Conservation (phyloP, 371 early-diverging fungal species). For the Mucor indicus region DNA sequence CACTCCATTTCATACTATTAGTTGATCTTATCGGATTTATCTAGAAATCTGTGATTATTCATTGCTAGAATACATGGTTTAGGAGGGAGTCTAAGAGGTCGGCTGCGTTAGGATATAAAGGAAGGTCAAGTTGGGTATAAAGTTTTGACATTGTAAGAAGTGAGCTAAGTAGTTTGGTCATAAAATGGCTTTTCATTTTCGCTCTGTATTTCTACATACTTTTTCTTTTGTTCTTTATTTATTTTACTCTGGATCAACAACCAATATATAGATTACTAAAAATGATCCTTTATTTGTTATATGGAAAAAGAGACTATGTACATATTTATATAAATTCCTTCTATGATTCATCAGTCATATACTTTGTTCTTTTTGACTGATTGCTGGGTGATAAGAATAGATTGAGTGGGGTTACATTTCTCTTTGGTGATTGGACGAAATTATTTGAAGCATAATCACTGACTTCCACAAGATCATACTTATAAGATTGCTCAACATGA, state of each 20-base stretch:
- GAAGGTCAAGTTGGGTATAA: constrained; percentile 14
- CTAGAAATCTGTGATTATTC: constrained; percentile 1
- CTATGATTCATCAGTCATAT: constrained; percentile 4
- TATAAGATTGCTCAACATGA: constrained; percentile 9
- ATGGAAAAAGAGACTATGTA: background rate
- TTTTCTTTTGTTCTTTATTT: background rate
- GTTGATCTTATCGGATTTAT: constrained; percentile 1
- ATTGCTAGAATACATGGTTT: constrained; percentile 6
- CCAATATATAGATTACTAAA: constrained; percentile 5
- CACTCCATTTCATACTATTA: background rate
- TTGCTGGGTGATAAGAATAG: constrained; percentile 9
- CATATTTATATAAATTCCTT: constrained; percentile 1
- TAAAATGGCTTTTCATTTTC: constrained; percentile 6
- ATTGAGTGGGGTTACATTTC: constrained; percentile 8
- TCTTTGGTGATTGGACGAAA: constrained; percentile 3
- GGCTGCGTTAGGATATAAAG: constrained; percentile 13
- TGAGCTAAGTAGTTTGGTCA: constrained; percentile 11
- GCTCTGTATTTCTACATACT: constrained; percentile 1
- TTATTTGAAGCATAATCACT: background rate
- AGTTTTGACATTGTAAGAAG: constrained; percentile 9
- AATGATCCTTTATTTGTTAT: constrained; percentile 4
- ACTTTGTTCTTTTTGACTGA: constrained; percentile 14
- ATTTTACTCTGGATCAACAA: constrained; percentile 2
- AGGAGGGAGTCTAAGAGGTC: constrained; percentile 12
- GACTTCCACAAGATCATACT: constrained; percentile 2